Conservation (phyloP, 2,329 filamentous ascomycete species). For the Cercospora citrullina region DNA sequence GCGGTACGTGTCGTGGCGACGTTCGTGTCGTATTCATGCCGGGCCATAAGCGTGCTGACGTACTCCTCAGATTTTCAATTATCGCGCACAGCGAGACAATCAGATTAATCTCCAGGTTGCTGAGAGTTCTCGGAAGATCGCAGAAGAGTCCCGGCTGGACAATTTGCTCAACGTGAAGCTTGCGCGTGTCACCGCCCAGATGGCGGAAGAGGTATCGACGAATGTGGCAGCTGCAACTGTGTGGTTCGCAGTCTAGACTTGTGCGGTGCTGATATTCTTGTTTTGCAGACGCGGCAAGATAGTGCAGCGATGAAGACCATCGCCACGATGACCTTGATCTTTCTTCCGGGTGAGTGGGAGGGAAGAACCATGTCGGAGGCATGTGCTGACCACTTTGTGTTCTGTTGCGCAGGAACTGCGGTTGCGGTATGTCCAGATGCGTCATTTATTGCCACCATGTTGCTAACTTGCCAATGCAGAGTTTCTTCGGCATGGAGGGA, state of each 20-base stretch:
- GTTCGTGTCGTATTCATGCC: neutral
- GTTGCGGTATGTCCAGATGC: slow-evolving; percentile 31
- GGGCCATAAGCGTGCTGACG: slow-evolving; percentile 2
- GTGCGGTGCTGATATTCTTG: neutral
- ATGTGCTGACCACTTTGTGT: neutral
- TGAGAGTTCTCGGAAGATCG: slow-evolving; percentile 38
- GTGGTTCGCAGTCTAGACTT: neutral
- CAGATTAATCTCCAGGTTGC: slow-evolving; percentile 39
- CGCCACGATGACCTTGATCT: slow-evolving; percentile 47
- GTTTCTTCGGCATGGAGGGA: slow-evolving; percentile 39
- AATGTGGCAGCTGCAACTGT: neutral
- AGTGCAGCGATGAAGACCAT: slow-evolving; percentile 50
- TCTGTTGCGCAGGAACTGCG: slow-evolving; percentile 32
- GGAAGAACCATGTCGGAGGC: neutral
- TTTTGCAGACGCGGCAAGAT: slow-evolving; percentile 37
- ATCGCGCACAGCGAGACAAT: slow-evolving; percentile 38
- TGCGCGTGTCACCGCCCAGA: slow-evolving; percentile 38
- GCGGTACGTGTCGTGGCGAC: slow-evolving; percentile 26
- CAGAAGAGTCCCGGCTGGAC: slow-evolving; percentile 38
- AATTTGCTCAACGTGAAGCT: slow-evolving; percentile 40
- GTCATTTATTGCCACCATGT: neutral
- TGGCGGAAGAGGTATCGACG: slow-evolving; percentile 32
- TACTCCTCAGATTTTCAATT: slow-evolving; percentile 36
- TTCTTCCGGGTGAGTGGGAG: slow-evolving; percentile 41
- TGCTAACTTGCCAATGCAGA: slow-evolving; percentile 21